Conservation (phyloP, 2,329 filamentous ascomycete species). For the Talaromyces sp. region DNA sequence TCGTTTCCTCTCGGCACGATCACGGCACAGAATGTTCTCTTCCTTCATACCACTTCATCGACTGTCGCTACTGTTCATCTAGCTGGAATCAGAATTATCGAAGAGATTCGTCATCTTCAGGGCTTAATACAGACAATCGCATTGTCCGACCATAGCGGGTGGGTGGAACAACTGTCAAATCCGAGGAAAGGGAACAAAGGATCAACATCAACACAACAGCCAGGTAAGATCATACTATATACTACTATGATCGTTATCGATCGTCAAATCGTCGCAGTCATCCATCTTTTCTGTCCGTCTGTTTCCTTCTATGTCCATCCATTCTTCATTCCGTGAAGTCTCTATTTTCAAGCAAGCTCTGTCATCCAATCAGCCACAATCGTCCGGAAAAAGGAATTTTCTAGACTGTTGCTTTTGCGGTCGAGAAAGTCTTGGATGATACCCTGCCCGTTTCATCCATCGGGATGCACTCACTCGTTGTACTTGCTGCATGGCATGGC, state of each 20-base stretch:
- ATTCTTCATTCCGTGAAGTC: background rate
- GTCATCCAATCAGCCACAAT: background rate
- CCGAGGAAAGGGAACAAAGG: slow-evolving; percentile 1
- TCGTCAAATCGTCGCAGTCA: background rate
- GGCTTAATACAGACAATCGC: background rate
- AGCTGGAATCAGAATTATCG: background rate
- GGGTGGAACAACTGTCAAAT: background rate
- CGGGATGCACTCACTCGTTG: background rate
- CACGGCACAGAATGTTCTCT: background rate
- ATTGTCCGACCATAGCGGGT: background rate
- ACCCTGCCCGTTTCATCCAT: background rate
- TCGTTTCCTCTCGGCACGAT: background rate
- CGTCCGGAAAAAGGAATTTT: background rate
- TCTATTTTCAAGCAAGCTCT: background rate
- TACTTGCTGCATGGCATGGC: background rate
- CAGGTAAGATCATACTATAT: slow-evolving; percentile 4
- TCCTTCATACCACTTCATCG: background rate
- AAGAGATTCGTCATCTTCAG: background rate
- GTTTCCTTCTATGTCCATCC: background rate
- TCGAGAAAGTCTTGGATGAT: background rate
- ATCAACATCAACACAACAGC: background rate
- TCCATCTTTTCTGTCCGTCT: background rate
- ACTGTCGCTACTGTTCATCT: slow-evolving; percentile 13
- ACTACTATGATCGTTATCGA: background rate
- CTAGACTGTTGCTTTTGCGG: background rate